Base-by-base conservation (phyloP, 495 filamentous ascomycete genomes). In the Cercophora newfieldiana region DNA sequence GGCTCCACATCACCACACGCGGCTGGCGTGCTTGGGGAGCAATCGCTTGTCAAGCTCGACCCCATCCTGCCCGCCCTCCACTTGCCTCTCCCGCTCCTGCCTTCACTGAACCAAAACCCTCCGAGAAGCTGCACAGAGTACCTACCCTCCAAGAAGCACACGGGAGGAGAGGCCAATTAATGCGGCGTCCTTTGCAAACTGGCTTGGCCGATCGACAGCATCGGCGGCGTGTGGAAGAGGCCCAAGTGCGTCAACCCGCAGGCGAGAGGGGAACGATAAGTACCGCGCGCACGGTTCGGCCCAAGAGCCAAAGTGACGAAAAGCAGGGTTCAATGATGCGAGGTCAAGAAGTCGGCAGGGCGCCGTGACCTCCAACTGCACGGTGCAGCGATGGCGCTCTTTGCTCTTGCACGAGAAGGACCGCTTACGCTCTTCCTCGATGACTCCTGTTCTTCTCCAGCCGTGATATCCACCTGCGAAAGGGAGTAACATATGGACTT, bases 271-370 rank as follows among this genome's bases (percentile, higher is more conserved):
- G 21, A 18, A 37, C 50, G 30, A 49, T 63, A 67, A 59, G 70
- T 74, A 68, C 73, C 73, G 69, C 69, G 67, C 69, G 71, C 73
- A 75, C 73, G 73, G 73, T 70, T 72, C 68, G 54, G 54, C 25
- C 54, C 22, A 57, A 19, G 54, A 56, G 53, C 53, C 54, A 30
- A 57, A 19, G 53, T 65, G 62, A 31, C 29, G 22, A 19, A 59
- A 30, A 26, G 26, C 16, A 62, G 44, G 30, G 25, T 12, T n/a
- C 16, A 56, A 26, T 57, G 24, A 53, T 53, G 50, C 31, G 5
- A 28, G 28, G 7, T 44, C 50, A 26, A 4, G 21, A 28, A 30
- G 55, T 58, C 55, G 25, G 50, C 50, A 53, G 50, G 50, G 10
- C 50, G 24, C 54, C 26, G 24, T 30, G 24, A 57, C 54, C 26